A percentile compares a stretch with the other conserved stretches of the same genome.
These are phyloP conservation scores for Pleodorina starrii DNA, from an alignment of 139 green algal species.

Conservation along the genomic window DNA sequence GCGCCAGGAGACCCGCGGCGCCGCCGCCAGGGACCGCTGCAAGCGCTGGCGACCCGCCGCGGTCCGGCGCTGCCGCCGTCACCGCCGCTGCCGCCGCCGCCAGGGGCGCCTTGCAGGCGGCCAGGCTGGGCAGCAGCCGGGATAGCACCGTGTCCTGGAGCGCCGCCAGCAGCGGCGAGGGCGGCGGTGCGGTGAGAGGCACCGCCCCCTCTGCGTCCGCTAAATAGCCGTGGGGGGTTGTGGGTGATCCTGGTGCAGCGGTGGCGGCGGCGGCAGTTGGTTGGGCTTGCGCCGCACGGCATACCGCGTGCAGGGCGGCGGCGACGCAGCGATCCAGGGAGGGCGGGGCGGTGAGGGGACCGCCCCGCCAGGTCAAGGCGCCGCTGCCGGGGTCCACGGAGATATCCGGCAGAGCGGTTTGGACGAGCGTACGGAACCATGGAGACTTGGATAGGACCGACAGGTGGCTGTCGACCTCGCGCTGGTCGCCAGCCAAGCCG, in stretches of 20 bases:
- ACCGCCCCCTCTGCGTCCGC: too few species aligned
- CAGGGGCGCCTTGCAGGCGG: neutral
- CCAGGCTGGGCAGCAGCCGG: neutral
- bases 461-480: neutral
- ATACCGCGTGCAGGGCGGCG: constrained; percentile 7
- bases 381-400: neutral
- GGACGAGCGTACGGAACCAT: constrained; percentile 20
- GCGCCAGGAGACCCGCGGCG: neutral
- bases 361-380: neutral
- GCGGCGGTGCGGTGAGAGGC: too few species aligned
- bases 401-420: neutral
- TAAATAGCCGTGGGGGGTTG: too few species aligned
- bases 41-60: neutral
- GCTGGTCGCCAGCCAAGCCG: neutral
- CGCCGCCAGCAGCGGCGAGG: neutral
- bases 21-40: constrained; percentile 27
- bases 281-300: neutral
- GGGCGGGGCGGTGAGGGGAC: neutral
- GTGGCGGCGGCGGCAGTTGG: too few species aligned
- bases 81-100: constrained; percentile 1
- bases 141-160: neutral
- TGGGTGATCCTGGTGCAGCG: too few species aligned
- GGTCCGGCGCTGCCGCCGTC: neutral
- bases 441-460: neutral
- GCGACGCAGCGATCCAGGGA: neutral